Percentiles rank a stretch among this genome's conserved stretches.
Conservation (phyloP, 1,284 basidiomycete genomes). For the Fomitopsis betulina region DNA sequence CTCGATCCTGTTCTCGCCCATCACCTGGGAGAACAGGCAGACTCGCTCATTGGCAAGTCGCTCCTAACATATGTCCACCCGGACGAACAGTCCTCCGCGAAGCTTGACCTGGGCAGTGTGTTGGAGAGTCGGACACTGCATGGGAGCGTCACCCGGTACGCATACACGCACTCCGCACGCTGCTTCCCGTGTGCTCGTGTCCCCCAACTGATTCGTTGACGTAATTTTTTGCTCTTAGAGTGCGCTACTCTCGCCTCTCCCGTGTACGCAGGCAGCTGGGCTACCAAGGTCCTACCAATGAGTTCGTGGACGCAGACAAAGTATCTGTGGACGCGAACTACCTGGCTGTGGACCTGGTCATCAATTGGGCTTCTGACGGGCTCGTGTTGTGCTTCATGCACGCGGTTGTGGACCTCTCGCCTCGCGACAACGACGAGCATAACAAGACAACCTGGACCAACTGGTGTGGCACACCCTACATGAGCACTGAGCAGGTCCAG, state of each 20-base stretch:
- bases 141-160: slow-evolving; percentile 87
- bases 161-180: slow-evolving; percentile 11
- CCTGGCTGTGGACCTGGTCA: slow-evolving; percentile 87
- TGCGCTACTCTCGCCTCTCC: slow-evolving; percentile 71
- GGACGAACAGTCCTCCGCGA: slow-evolving; percentile 78
- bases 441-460: slow-evolving; percentile 86
- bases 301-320: slow-evolving; percentile 64
- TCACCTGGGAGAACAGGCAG: slow-evolving; percentile 74
- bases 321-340: slow-evolving; percentile 76
- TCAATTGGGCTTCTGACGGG: slow-evolving; percentile 91
- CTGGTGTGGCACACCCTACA: slow-evolving; percentile 83
- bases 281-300: slow-evolving; percentile 44
- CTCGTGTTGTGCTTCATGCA: slow-evolving; percentile 95
- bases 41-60: slow-evolving; percentile 66
- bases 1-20: slow-evolving; percentile 80
- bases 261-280: slow-evolving; percentile 66
- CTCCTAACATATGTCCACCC: slow-evolving; percentile 89
- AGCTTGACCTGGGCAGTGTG: slow-evolving; percentile 74
- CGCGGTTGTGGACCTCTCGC: slow-evolving; percentile 73
- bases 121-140: slow-evolving; percentile 80
- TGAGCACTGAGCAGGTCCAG: slow-evolving; percentile 51
- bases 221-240: slow-evolving; percentile 37
- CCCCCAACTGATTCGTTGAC: slow-evolving; percentile 11
- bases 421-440: slow-evolving; percentile 79
- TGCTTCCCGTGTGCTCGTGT: background rate